Conservation (phyloP, 1,284 basidiomycete species). For the Cryptococcus amylolentus region DNA sequence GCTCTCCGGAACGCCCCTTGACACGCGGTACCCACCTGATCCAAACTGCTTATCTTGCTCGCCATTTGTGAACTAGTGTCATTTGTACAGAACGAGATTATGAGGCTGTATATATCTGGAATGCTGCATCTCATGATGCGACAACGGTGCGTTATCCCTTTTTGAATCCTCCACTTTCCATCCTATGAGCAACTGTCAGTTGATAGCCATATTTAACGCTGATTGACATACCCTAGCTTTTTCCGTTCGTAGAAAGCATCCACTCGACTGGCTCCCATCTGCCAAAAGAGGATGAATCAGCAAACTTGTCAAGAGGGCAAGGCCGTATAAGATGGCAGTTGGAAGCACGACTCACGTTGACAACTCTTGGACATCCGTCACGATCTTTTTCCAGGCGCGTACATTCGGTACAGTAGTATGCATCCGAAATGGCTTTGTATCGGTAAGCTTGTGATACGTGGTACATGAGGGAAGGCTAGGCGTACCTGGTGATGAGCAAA, state of each 20-base stretch:
- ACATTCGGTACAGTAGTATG: conserved; percentile 95
- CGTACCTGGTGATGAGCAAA: conserved; percentile 87
- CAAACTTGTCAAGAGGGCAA: not conserved
- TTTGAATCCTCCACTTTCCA: conserved; percentile 39
- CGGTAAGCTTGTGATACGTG: not conserved
- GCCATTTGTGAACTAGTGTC: too few relatives aligned
- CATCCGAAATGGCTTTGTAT: conserved; percentile 83
- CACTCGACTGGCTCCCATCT: conserved; percentile 46
- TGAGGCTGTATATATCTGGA: too few relatives aligned
- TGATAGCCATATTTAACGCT: not conserved
- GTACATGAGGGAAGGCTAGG: conserved; percentile 35
- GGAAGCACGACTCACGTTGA: conserved; percentile 58
- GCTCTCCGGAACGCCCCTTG: too few relatives aligned
- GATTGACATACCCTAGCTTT: conserved; percentile 37
- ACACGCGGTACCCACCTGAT: too few relatives aligned
- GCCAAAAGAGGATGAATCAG: conserved; percentile 6
- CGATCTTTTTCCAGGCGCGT: conserved; percentile 94
- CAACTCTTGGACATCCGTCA: conserved; percentile 98
- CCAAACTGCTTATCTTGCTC: too few relatives aligned
- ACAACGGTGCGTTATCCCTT: conserved; percentile 22
- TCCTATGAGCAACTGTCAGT: not conserved
- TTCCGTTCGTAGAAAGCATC: conserved; percentile 49
- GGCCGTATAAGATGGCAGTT: not conserved
- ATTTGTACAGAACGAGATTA: too few relatives aligned
- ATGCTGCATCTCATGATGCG: not conserved